Evolutionary conservation across 768 basidiomycete species (phyloP), one percentile per base, ranked within the genome.

Genomic region (Boletus sensibilis): DNA sequence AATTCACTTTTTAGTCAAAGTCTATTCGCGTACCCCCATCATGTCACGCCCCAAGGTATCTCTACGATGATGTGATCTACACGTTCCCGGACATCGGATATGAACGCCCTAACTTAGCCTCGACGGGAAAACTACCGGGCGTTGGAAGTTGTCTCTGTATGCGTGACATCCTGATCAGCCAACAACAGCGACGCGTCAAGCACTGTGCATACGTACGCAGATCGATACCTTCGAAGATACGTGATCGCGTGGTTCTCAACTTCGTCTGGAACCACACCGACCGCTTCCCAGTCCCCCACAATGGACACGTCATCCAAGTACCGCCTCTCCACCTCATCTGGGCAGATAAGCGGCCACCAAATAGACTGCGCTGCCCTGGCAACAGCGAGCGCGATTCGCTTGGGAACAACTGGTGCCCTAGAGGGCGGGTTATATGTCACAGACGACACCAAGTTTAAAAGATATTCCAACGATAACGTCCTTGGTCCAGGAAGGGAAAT

Each of bases 311-410:
- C 95, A 74, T 94, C 82, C 62, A 98, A 83, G 71, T 84, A 97
- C 57, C 92, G 83, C 66, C 97, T 80, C 65, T 83, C 81, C 21
- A 99, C 87, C 72, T 97, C 94, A 70, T 99, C 96, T 1, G 94
- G 92, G 68, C 82, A 85, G 48, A 97, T 78, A 37, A 89, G 81
- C 13, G 95, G 94, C 94, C 95, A 98, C 94, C 94, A 99, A 0
- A 73, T 79, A 57, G 63, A 72, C 68, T 84, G 89, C n/a, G 81
- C 79, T 46, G 79, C 71, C 62, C 78, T 84, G 4, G 94, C 80
- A 38, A 92, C 71, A 9, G 79, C 65, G 33, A 81, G 74, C 38
- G 94, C 91, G 53, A 92, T 64, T 14, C 76, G 66, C 71, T 90
- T 90, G 18, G 96, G 94, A 33, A 98, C 63, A 34, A 82, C 83